These are phyloP conservation scores for Metroxylon sagu DNA, from an alignment of 176 grass and related monocot species.

Conservation along the genomic window DNA sequence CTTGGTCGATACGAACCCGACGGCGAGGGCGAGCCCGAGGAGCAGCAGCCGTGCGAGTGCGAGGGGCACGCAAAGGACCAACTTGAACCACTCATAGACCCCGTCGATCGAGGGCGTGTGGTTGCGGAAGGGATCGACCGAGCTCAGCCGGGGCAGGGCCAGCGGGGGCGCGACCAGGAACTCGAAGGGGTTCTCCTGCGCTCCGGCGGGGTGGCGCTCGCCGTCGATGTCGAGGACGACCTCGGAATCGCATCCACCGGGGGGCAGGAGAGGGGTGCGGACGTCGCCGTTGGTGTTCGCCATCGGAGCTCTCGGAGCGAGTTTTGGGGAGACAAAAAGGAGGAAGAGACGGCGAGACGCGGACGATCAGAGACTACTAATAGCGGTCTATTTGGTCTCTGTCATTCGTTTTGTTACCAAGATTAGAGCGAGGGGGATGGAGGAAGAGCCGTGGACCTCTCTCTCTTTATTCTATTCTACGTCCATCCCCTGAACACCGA, in stretches of 20 bases:
- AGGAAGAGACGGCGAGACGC: conserved; percentile 14
- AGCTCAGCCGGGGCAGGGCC: neutral
- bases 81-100: conserved; percentile 49
- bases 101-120: conserved; percentile 46
- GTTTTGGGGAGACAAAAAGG: neutral
- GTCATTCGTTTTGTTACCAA: too few species aligned
- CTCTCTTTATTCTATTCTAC: too few species aligned
- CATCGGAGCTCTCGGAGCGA: neutral
- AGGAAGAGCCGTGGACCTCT: too few species aligned
- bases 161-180: conserved; percentile 45
- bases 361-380: neutral
- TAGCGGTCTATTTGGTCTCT: too few species aligned
- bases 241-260: conserved; percentile 8
- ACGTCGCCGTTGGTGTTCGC: conserved; percentile 25
- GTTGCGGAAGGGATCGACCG: conserved; percentile 82
- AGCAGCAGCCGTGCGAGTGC: conserved; percentile 44
- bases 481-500: too few species aligned
- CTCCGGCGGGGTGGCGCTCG: conserved; percentile 9
- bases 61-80: conserved; percentile 53
- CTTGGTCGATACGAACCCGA: conserved; percentile 66
- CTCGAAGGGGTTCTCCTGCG: conserved; percentile 17
- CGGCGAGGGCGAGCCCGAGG: conserved; percentile 57
- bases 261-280: conserved; percentile 45
- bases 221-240: conserved; percentile 21
- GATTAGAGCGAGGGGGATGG: too few species aligned